These are phyloP conservation scores for Neoarthrinium moseri DNA, from an alignment of 2,329 filamentous ascomycete species.

Conservation along the genomic window DNA sequence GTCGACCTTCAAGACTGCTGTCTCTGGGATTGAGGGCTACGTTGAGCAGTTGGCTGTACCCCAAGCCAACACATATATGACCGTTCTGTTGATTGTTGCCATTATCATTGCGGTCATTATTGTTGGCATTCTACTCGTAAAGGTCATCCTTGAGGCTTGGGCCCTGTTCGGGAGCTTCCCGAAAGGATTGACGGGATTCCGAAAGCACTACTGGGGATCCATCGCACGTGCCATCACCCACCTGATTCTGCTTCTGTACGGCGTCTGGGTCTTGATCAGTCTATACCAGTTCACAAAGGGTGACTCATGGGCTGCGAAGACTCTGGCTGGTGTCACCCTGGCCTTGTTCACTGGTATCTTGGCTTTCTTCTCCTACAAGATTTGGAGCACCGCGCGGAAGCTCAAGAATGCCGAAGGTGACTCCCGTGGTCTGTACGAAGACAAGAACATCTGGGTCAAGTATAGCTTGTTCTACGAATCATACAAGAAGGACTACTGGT, in stretches of 20 bases:
- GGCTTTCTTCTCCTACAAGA: constrained; percentile 80
- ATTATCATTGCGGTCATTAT: constrained; percentile 82
- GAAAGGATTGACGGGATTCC: constrained; percentile 75
- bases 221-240: constrained; percentile 87
- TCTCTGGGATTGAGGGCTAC: constrained; percentile 78
- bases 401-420: constrained; percentile 75
- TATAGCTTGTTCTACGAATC: constrained; percentile 97
- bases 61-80: constrained; percentile 93
- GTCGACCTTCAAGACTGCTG: constrained; percentile 43
- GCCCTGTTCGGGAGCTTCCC: constrained; percentile 87
- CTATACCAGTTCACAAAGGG: constrained; percentile 92
- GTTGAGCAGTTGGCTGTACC: constrained; percentile 84
- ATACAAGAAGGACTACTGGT: constrained; percentile 95
- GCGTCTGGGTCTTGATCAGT: constrained; percentile 93
- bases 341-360: constrained; percentile 77
- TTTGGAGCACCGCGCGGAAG: constrained; percentile 71
- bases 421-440: constrained; percentile 71
- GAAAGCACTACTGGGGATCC: constrained; percentile 93
- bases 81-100: constrained; percentile 81
- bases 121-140: constrained; percentile 83
- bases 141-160: constrained; percentile 89
- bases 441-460: constrained; percentile 89
- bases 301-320: constrained; percentile 90
- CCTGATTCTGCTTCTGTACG: constrained; percentile 87
- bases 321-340: constrained; percentile 79